Evolutionary conservation across 176 grass and related monocot species (phyloP).

Genomic region (Raddia distichophylla): DNA sequence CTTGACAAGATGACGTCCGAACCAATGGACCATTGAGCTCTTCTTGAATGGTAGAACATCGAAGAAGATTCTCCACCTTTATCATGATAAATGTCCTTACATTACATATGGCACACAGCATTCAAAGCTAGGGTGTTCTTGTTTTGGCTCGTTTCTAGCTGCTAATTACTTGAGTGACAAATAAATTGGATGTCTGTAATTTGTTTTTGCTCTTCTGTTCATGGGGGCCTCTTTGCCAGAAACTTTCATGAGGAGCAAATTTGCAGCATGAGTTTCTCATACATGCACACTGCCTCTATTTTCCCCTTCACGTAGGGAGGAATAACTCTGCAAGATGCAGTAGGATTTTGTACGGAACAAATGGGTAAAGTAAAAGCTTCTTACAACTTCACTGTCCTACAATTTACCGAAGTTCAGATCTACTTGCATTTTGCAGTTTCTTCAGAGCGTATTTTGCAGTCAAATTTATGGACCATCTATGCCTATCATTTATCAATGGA

Average conservation of each 20-base stretch:
- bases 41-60: slow-evolving; percentile 22
- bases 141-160: neutral
- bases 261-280: neutral
- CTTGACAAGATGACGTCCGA: slow-evolving; percentile 17
- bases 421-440: slow-evolving; percentile 45
- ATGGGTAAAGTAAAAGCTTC: neutral
- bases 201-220: neutral
- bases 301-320: neutral
- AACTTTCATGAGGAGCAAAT: neutral
- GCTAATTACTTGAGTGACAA: neutral
- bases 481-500: slow-evolving; percentile 38
- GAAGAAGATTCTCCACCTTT: slow-evolving; percentile 26
- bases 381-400: neutral
- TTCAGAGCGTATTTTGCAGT: slow-evolving; percentile 22
- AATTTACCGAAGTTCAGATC: slow-evolving; percentile 35
- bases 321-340: slow-evolving; percentile 5
- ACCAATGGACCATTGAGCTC: slow-evolving; percentile 4
- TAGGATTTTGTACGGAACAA: neutral
- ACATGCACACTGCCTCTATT: neutral
- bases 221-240: neutral
- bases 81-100: slow-evolving; percentile 32
- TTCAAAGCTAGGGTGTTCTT: neutral
- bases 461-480: slow-evolving; percentile 49
- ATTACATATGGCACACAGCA: slow-evolving; percentile 3
- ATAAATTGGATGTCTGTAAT: neutral